A percentile compares a stretch with the other conserved stretches of the same genome.
Evolutionary conservation across 768 basidiomycete genomes (phyloP).

Genomic region (Mrakia gelida): DNA sequence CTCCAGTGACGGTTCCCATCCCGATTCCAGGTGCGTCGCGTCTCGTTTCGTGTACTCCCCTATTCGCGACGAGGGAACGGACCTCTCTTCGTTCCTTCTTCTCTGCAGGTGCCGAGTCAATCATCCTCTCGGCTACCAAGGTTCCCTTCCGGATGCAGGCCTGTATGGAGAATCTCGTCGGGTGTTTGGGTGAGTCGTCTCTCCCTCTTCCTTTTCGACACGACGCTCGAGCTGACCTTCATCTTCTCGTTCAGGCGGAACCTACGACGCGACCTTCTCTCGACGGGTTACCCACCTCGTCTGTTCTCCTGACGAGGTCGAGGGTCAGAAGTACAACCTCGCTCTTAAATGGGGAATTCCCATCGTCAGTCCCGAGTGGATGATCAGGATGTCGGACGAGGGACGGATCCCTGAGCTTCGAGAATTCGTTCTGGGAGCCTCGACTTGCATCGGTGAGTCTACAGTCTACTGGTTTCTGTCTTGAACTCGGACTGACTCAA

Average conservation of each 20-base stretch:
- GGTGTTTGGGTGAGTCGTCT: conserved; percentile 57
- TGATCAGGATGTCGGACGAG: conserved; percentile 55
- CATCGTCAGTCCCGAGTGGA: conserved; percentile 67
- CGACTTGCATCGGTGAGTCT: neutral
- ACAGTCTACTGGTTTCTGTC: no score
- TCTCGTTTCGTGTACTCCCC: neutral
- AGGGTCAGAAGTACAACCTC: conserved; percentile 70
- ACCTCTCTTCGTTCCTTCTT: neutral
- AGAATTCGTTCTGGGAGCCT: conserved; percentile 1
- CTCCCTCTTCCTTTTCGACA: neutral
- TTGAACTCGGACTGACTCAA: neutral
- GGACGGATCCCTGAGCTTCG: conserved; percentile 44
- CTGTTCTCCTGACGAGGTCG: conserved; percentile 56
- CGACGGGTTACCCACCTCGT: conserved; percentile 68
- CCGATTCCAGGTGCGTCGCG: conserved; percentile 58
- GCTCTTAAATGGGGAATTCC: conserved; percentile 74
- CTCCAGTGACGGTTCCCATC: conserved; percentile 56
- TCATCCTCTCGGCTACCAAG: conserved; percentile 68
- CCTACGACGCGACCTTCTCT: conserved; percentile 54
- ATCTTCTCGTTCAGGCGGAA: conserved; percentile 49
- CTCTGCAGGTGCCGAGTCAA: conserved; percentile 53
- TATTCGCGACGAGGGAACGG: neutral
- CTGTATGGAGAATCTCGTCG: conserved; percentile 62
- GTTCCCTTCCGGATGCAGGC: conserved; percentile 62
- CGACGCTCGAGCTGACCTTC: neutral